These are phyloP conservation scores for Plasmodium falciparum DNA, from an alignment of 169 alveolate genomes.

Conservation along the genomic window DNA sequence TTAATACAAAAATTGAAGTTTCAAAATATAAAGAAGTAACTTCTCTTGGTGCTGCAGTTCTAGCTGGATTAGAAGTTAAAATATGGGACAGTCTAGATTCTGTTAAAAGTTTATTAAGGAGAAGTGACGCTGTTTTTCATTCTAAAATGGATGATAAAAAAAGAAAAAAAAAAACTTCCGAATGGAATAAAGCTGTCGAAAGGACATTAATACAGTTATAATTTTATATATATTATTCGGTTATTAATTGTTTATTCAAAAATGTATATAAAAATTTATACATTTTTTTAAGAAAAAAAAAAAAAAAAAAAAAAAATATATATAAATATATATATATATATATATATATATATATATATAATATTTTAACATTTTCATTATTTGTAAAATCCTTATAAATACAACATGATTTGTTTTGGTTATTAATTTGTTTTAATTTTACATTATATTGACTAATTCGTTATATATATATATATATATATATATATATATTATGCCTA, in stretches of 20 bases:
- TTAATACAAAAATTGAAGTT: conserved; percentile 81
- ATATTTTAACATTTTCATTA: not conserved
- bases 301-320: no score
- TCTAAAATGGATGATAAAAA: conserved; percentile 76
- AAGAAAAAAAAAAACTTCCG: conserved; percentile 70
- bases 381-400: not conserved
- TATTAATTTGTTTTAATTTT: no score
- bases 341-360: conserved; percentile 1
- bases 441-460: no score
- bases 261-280: no score
- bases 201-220: conserved; percentile 78
- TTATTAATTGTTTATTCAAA: no score
- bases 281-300: no score
- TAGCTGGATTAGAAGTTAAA: conserved; percentile 90
- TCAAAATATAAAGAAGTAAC: conserved; percentile 85
- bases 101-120: conserved; percentile 76
- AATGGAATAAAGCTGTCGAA: conserved; percentile 86
- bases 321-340: no score
- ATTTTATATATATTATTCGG: not conserved
- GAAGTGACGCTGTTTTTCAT: conserved; percentile 72
- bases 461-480: no score
- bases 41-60: conserved; percentile 92
- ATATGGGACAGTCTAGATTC: conserved; percentile 84
- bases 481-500: no score
- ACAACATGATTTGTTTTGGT: no score